Base-by-base conservation (phyloP, 805 yeast genomes). In the Saturnispora serradocipensis region DNA sequence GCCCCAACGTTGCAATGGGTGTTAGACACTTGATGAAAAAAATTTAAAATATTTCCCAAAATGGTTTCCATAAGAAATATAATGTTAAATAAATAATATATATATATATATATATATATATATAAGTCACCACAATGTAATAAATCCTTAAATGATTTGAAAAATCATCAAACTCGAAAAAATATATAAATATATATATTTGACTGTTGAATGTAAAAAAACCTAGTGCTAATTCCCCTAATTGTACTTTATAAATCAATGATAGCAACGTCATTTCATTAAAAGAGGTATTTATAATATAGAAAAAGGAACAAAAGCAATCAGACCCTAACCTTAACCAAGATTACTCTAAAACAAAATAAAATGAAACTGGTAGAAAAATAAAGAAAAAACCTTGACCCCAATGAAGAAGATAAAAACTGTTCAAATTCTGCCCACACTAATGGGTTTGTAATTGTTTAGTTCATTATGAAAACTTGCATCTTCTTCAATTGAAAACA, bases 1-100 rank as follows among this genome's bases (percentile, higher is more conserved):
- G 88, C 54, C 95, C 96, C 2, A 68, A 77, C 52, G 87, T 90
- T n/a, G 75, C 82, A 22, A 84, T 82, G 59, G 90, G 88, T 15
- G 78, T 74, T 2, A 73, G 67, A 54, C 57, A 74, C 4, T 53
- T 78, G 47, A 54, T 72, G 30, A 69, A 70, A 43, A 69, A 67
- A 54, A 58, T 63, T n/a, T 63, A 63, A 58, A 59, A 48, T 45
- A 35, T 45, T 24, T 40, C 44, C 5, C 16, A 38, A 13, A 5
- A 38, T 16, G 22, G 24, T 18, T 38, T 18, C 22, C 42, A 18
- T 10, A 38, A 38, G 25, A 38, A 38, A 27, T 43, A 43, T 43
- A 43, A 20, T 44, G 20, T 45, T 34, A 34, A 45, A 28, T 22
- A 30, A 42, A 22, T n/a, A 34, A 42, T 42, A 18, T 48, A 32